Conservation (phyloP, 371 early-diverging fungal genomes). For the Zopfochytrium polystomum region DNA sequence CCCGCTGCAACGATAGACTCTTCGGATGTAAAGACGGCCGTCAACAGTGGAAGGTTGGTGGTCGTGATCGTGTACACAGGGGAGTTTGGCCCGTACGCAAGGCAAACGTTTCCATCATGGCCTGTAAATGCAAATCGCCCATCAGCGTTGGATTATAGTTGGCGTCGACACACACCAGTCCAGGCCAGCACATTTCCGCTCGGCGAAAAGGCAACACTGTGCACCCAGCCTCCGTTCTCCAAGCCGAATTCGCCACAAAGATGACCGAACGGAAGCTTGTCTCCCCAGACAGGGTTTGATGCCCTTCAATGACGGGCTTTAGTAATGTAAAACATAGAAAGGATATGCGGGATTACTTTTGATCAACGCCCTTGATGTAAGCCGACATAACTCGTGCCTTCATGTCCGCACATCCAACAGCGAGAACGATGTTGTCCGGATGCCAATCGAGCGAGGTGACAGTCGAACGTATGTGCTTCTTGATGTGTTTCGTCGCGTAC, state of each 20-base stretch:
- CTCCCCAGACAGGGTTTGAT: conserved; percentile 80
- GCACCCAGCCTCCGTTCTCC: conserved; percentile 88
- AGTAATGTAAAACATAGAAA: too few species aligned
- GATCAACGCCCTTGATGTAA: conserved; percentile 90
- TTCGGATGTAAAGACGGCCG: conserved; percentile 76
- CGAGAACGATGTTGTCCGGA: conserved; percentile 90
- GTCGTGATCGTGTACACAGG: conserved; percentile 59
- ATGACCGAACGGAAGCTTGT: conserved; percentile 90
- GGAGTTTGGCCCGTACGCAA: conserved; percentile 62
- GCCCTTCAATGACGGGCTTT: conserved; percentile 31
- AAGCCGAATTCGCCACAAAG: conserved; percentile 83
- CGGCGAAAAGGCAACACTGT: conserved; percentile 89
- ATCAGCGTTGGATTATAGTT: too few species aligned
- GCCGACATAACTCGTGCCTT: conserved; percentile 95
- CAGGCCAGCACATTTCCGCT: conserved; percentile 86
- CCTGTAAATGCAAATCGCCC: conserved; percentile 24
- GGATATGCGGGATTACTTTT: conserved; percentile 72
- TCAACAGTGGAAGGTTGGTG: conserved; percentile 71
- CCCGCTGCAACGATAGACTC: conserved; percentile 82
- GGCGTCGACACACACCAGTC: conserved; percentile 63
- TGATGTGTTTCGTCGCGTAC: conserved; percentile 91
- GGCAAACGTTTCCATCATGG: conserved; percentile 81
- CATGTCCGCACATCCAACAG: conserved; percentile 93
- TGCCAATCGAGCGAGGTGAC: conserved; percentile 94
- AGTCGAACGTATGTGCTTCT: conserved; percentile 89